Evolutionary conservation across 441 rosid genomes (phyloP), one percentile per base, ranked within the genome.

Genomic region (Euphorbia corollata): DNA sequence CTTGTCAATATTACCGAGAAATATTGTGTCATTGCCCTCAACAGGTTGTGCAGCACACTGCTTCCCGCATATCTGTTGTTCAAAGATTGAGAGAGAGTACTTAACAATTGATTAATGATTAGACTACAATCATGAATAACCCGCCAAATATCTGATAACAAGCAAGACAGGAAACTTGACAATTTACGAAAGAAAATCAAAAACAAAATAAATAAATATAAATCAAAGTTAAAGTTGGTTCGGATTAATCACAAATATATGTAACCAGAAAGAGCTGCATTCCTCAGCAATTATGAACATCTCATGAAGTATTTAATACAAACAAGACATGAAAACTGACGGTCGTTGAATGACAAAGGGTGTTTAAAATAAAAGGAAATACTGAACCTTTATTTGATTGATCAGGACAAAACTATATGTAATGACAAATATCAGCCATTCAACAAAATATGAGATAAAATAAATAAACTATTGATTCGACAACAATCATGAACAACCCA

Each of bases 21-120:
- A 78, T 53, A 78, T 65, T 30, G 81, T 78, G 70, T 74, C 81
- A 62, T 74, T 74, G 59, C 76, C 81, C 67, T 74, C 81, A 43
- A 74, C 81, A 45, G 72, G 74, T 22, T 68, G 68, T 32, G 74
- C 61, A 59, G 69, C 6, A 69, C 81, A 78, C 69, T 65, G 71
- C 73, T 78, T 78, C 47, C 81, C 81, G 59, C 72, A 68, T 43
- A 78, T 74, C 81, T 78, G 60, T 47, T 23, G 34, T 41, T 59
- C 38, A 13, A 45, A 50, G 8, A 41, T 27, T 43, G 22, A 36
- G 38, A 38, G 34, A 30, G 41, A 30, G 48, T 48, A 16, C 45
- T 38, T 4, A 23, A 22, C 7, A 23, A 39, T 43, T 59, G 45
- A 36, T 2, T 27, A 54, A 34, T 13, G 51, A 69, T 18, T n/a